Conservation (phyloP, 257 asterid genomes). For the Lantana camara region DNA sequence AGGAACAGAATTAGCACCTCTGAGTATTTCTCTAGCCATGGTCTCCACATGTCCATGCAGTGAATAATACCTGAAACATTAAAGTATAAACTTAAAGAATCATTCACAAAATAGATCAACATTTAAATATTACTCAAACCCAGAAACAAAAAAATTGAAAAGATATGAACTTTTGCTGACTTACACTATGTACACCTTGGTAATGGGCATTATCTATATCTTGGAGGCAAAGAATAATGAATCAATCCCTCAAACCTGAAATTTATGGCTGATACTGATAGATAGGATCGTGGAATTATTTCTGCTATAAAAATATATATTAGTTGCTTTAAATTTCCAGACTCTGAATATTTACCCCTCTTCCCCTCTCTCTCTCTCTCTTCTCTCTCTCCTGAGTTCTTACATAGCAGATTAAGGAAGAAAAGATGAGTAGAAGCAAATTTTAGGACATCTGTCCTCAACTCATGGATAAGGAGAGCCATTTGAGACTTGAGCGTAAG, state of each 20-base stretch:
- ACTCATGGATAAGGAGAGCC: too few relatives aligned
- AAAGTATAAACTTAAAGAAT: background rate
- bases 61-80: slow-evolving; percentile 67
- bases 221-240: background rate
- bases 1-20: slow-evolving; percentile 72
- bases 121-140: background rate
- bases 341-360: background rate
- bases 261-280: background rate
- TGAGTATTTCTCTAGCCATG: slow-evolving; percentile 82
- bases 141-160: background rate
- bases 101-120: background rate
- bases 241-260: slow-evolving; percentile 4
- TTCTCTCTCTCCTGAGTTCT: too few relatives aligned
- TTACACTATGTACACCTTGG: slow-evolving; percentile 80
- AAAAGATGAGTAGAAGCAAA: too few relatives aligned
- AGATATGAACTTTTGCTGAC: slow-evolving; percentile 8
- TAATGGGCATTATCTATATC: slow-evolving; percentile 42
- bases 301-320: background rate
- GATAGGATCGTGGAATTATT: background rate
- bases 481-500: too few relatives aligned
- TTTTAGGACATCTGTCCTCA: too few relatives aligned
- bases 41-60: slow-evolving; percentile 79
- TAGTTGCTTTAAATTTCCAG: background rate
- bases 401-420: too few relatives aligned
- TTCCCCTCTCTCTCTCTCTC: too few relatives aligned